Evolutionary conservation across 306 rosid genomes (phyloP).

Genomic region (Pterocarpus macrocarpus): DNA sequence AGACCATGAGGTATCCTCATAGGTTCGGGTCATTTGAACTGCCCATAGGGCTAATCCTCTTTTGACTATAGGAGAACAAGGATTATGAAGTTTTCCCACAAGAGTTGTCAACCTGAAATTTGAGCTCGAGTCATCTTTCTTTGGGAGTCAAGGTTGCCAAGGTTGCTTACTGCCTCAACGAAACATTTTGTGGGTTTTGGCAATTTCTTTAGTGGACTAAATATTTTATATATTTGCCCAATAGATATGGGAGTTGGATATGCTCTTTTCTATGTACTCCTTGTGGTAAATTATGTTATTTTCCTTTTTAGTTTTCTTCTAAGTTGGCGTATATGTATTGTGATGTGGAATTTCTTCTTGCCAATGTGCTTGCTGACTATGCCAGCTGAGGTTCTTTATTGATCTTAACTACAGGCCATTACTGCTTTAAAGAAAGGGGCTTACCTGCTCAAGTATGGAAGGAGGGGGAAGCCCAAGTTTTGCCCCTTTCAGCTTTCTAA

Average conservation of each 20-base stretch:
- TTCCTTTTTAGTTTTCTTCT: conserved; percentile 16
- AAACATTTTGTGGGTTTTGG: neutral
- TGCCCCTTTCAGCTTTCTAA: conserved; percentile 97
- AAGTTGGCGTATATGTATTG: conserved; percentile 34
- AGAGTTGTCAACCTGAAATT: no score
- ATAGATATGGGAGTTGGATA: conserved; percentile 22
- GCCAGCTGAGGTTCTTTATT: conserved; percentile 46
- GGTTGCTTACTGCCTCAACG: no score
- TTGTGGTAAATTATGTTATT: conserved; percentile 1
- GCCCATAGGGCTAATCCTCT: no score
- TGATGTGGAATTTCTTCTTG: conserved; percentile 22
- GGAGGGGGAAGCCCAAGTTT: conserved; percentile 98
- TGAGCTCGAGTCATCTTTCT: no score
- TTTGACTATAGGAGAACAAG: no score
- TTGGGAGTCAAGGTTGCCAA: no score
- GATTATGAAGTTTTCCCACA: no score
- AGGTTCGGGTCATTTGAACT: no score
- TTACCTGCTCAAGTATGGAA: conserved; percentile 92
- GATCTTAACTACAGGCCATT: conserved; percentile 76
- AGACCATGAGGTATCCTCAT: no score
- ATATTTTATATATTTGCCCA: conserved; percentile 18
- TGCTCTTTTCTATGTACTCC: no score
- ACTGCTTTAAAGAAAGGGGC: conserved; percentile 99
- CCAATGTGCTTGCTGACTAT: conserved; percentile 21
- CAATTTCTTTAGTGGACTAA: conserved; percentile 15